These are phyloP conservation scores for Gastrodia elata DNA, from an alignment of 106 monocot species.

Conservation along the genomic window DNA sequence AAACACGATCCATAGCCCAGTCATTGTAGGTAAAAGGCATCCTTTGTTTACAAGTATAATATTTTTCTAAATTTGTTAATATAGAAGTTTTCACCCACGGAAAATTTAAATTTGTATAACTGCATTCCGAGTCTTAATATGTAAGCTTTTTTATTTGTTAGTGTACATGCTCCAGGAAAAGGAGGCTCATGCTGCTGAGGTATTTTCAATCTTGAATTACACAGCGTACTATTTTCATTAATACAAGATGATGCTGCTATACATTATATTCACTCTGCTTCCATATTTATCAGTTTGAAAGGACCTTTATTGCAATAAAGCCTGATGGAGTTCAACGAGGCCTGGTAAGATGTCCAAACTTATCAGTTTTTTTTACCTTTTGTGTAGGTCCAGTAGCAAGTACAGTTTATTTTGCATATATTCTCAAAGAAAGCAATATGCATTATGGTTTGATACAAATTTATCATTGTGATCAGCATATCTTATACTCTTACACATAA, in stretches of 20 bases:
- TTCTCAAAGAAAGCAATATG: background rate
- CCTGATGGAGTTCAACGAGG: slow-evolving; percentile 99
- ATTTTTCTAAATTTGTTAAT: background rate
- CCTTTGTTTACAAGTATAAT: background rate
- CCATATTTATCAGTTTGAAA: slow-evolving; percentile 44
- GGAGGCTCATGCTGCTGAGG: slow-evolving; percentile 92
- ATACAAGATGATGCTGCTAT: background rate
- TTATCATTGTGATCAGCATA: too few relatives aligned
- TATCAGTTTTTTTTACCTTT: background rate
- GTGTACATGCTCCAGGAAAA: slow-evolving; percentile 78
- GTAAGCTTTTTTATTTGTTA: slow-evolving; percentile 15
- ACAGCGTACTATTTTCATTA: background rate
- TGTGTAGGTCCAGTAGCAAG: background rate
- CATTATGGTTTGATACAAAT: background rate
- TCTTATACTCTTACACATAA: too few relatives aligned
- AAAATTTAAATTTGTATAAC: background rate
- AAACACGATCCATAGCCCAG: background rate
- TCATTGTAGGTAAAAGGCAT: background rate
- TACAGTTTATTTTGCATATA: background rate
- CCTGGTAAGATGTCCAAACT: slow-evolving; percentile 42
- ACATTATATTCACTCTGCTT: background rate
- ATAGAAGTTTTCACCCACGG: background rate
- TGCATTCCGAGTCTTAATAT: background rate
- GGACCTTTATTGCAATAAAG: slow-evolving; percentile 97
- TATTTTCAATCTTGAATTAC: slow-evolving; percentile 9